Evolutionary conservation across 2,329 filamentous ascomycete genomes (phyloP).

Genomic region (Tolypocladium album): DNA sequence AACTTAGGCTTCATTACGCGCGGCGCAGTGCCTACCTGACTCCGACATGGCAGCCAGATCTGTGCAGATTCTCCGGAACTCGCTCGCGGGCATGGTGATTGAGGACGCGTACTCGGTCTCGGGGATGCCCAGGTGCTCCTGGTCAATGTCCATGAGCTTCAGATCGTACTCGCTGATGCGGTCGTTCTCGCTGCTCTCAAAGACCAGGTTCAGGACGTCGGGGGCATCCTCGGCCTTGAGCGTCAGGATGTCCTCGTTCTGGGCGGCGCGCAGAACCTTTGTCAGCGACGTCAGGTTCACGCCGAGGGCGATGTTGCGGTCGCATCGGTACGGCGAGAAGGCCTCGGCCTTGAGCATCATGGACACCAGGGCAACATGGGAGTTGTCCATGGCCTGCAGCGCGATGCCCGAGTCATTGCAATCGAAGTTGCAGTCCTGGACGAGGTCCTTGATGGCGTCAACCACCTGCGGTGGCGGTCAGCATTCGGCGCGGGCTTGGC

Average conservation of each 20-base stretch:
- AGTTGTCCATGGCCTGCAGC: conserved; percentile 99
- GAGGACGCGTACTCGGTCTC: conserved; percentile 97
- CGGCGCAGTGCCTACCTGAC: conserved; percentile 59
- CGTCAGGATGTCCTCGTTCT: conserved; percentile 89
- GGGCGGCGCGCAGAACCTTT: conserved; percentile 90
- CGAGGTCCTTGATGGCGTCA: conserved; percentile 97
- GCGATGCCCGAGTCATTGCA: conserved; percentile 99
- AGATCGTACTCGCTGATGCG: conserved; percentile 97
- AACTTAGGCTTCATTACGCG: too few relatives aligned
- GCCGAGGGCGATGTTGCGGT: conserved; percentile 95
- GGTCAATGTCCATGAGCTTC: conserved; percentile 99
- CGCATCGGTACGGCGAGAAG: conserved; percentile 93
- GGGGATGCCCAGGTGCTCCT: conserved; percentile 96
- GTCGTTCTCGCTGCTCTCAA: conserved; percentile 83
- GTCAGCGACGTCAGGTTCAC: conserved; percentile 95
- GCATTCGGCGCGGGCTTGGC: background rate
- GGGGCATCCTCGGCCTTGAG: conserved; percentile 96
- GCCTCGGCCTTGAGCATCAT: conserved; percentile 97
- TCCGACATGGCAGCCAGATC: conserved; percentile 89
- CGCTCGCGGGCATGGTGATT: conserved; percentile 74
- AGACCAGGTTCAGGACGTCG: conserved; percentile 89
- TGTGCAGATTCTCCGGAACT: conserved; percentile 92
- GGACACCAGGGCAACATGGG: conserved; percentile 94
- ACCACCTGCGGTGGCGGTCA: conserved; percentile 55
- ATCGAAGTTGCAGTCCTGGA: conserved; percentile 99